Conservation (phyloP, 441 rosid species). For the Euphorbia schlechtendalii region DNA sequence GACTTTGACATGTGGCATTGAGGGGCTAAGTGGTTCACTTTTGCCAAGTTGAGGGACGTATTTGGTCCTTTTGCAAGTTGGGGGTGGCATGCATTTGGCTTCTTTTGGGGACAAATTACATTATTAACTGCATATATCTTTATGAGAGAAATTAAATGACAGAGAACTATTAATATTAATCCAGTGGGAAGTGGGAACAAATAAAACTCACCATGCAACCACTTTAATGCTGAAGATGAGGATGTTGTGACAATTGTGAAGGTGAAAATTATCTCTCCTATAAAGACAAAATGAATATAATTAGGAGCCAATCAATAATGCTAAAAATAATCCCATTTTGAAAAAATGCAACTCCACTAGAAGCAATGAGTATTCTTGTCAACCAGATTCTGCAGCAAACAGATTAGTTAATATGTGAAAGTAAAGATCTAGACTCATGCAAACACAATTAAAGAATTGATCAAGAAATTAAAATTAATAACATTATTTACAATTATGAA, state of each 20-base stretch:
- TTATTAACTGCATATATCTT: not conserved
- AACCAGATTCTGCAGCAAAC: conserved; percentile 4
- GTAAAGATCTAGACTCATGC: too few species aligned
- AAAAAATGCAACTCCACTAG: not conserved
- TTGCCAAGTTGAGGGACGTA: too few species aligned
- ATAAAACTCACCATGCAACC: conserved; percentile 73
- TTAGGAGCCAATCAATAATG: conserved; percentile 1
- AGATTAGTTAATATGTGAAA: not conserved
- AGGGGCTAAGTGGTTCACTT: too few species aligned
- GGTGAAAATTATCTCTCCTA: conserved; percentile 69
- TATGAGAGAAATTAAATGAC: not conserved
- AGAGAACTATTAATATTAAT: not conserved
- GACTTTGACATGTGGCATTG: too few species aligned
- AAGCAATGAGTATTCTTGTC: not conserved
- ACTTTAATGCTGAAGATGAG: conserved; percentile 60
- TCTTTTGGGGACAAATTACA: not conserved
- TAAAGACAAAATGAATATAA: conserved; percentile 15
- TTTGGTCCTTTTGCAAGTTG: too few species aligned
- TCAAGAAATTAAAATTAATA: not conserved
- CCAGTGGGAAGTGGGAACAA: conserved; percentile 15
- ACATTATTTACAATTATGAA: not conserved
- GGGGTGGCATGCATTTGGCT: too few species aligned
- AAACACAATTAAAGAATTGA: too few species aligned
- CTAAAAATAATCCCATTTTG: not conserved
- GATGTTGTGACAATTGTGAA: conserved; percentile 72